These are phyloP conservation scores for Blastocystis sp. DNA, from an alignment of 352 stramenopile species.

Conservation along the genomic window DNA sequence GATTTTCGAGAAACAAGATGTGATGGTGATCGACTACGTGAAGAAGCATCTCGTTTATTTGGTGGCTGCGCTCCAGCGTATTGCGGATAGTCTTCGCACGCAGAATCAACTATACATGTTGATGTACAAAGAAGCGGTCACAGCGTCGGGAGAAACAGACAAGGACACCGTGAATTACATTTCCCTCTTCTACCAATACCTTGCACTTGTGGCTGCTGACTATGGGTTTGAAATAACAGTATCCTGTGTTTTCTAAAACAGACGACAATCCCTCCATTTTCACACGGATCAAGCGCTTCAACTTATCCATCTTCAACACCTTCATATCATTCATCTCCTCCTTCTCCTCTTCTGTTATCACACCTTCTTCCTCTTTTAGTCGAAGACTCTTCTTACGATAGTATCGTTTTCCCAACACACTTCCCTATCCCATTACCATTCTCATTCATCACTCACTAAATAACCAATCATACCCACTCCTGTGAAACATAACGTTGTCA, in stretches of 20 bases:
- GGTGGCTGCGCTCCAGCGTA: not conserved
- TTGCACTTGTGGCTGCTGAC: not conserved
- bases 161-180: not conserved
- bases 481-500: constrained; percentile 41
- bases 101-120: constrained; percentile 29
- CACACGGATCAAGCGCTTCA: not conserved
- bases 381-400: constrained; percentile 27
- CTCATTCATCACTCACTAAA: not conserved
- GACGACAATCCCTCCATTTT: not conserved
- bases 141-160: not conserved
- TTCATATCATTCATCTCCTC: constrained; percentile 1
- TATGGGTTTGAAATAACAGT: constrained; percentile 34
- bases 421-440: not conserved
- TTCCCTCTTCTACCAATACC: constrained; percentile 28
- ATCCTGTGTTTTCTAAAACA: constrained; percentile 11
- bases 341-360: constrained; percentile 18
- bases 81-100: not conserved
- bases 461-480: constrained; percentile 23
- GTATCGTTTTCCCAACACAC: not conserved
- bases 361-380: constrained; percentile 2
- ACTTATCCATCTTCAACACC: not conserved
- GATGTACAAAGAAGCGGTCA: not conserved
- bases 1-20: not conserved
- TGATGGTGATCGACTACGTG: not conserved
- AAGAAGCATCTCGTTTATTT: constrained; percentile 36